phyloP scores from a whole-genome alignment of 2,329 filamentous ascomycete genomes.

The Huntiella moniliformis region DNA sequence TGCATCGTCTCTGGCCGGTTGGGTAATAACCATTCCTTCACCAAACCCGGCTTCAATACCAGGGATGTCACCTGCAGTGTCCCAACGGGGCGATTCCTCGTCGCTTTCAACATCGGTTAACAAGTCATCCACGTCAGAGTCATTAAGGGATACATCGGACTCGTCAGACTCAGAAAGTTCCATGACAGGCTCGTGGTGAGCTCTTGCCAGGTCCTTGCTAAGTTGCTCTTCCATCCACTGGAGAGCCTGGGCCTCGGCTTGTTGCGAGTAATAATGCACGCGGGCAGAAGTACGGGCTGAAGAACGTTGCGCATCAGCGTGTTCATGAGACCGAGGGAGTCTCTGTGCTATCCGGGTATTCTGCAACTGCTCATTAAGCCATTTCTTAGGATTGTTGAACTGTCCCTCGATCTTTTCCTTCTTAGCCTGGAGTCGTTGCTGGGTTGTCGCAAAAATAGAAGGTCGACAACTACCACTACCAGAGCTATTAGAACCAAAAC shows the following conservation, averaged over 20 bases:
- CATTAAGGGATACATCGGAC: conserved; percentile 32
- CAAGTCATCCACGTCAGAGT: conserved; percentile 25
- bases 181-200: conserved; percentile 31
- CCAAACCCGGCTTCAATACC: conserved; percentile 59
- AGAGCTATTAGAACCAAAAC: neutral
- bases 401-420: neutral
- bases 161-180: conserved; percentile 46
- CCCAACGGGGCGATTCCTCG: conserved; percentile 12
- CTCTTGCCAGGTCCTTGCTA: conserved; percentile 14
- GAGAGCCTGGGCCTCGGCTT: too few species aligned
- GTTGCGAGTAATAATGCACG: too few species aligned
- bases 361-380: neutral
- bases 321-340: too few species aligned
- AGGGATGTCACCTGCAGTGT: conserved; percentile 55
- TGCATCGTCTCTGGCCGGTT: conserved; percentile 78
- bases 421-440: conserved; percentile 1
- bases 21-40: conserved; percentile 65
- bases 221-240: too few species aligned
- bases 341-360: neutral
- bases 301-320: too few species aligned
- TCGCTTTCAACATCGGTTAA: conserved; percentile 7
- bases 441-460: conserved; percentile 3
- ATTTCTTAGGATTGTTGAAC: neutral
- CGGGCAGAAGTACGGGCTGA: too few species aligned
- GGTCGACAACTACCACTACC: conserved; percentile 1